These are phyloP conservation scores for Sanghuangporus weigelae DNA, from an alignment of 1,284 basidiomycete genomes.

Conservation along the genomic window DNA sequence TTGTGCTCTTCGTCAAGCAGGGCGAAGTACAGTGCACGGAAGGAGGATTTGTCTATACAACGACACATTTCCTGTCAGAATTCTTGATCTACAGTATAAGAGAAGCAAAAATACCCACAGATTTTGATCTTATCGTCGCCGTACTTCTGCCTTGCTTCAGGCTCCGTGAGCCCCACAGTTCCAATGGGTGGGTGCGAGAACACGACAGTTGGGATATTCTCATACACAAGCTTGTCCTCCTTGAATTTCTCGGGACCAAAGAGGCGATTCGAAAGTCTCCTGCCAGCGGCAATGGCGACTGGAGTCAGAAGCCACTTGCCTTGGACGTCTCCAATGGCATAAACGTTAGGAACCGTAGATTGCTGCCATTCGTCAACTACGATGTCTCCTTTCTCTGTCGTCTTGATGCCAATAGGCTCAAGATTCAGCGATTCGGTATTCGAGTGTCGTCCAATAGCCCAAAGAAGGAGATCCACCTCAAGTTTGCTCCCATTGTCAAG, in stretches of 20 bases:
- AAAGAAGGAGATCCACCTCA: constrained; percentile 86
- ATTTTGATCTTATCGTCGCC: constrained; percentile 85
- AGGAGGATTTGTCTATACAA: constrained; percentile 60
- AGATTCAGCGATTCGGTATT: constrained; percentile 79
- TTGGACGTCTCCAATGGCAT: constrained; percentile 87
- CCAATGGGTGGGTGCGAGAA: constrained; percentile 95
- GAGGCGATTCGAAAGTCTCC: constrained; percentile 83
- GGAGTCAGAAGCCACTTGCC: constrained; percentile 93
- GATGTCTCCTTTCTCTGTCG: constrained; percentile 77
- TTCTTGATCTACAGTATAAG: not conserved
- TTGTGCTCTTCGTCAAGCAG: constrained; percentile 86
- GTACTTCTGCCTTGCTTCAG: constrained; percentile 82
- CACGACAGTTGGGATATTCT: constrained; percentile 90
- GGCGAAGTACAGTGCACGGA: constrained; percentile 84
- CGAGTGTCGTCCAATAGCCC: constrained; percentile 91
- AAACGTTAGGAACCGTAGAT: constrained; percentile 68
- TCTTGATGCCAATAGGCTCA: constrained; percentile 73
- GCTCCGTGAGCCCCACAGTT: constrained; percentile 88
- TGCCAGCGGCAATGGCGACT: constrained; percentile 96
- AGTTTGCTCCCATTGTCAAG: constrained; percentile 68
- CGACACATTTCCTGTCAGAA: not conserved
- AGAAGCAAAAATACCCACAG: constrained; percentile 48
- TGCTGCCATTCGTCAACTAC: constrained; percentile 91
- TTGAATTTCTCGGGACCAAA: constrained; percentile 85
- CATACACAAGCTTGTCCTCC: constrained; percentile 85